A percentile compares a stretch with the other conserved stretches of the same genome.
These are phyloP conservation scores for Aegle marmelos DNA, from an alignment of 345 rosid genomes.

Conservation along the genomic window DNA sequence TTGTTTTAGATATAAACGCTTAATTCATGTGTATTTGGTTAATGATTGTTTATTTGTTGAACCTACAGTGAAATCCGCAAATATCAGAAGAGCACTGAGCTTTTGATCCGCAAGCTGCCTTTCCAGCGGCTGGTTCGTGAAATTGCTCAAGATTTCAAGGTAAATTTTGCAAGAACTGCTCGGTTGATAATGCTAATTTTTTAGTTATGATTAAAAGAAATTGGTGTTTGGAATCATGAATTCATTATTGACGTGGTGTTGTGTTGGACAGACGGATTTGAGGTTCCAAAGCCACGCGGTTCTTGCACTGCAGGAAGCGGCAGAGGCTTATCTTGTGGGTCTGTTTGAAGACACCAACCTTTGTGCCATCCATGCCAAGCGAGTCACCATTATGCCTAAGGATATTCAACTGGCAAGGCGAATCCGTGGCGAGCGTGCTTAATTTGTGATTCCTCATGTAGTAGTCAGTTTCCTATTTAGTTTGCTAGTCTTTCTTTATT, in stretches of 20 bases:
- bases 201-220: no score
- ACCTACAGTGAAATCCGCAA: conserved; percentile 51
- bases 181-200: background rate
- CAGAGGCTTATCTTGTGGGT: conserved; percentile 70
- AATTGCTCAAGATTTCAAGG: conserved; percentile 70
- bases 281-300: conserved; percentile 82
- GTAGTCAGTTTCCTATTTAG: background rate
- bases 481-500: background rate
- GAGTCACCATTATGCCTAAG: conserved; percentile 74
- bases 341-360: conserved; percentile 69
- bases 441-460: background rate
- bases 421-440: conserved; percentile 76
- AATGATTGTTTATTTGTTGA: background rate
- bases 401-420: conserved; percentile 65
- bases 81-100: conserved; percentile 67
- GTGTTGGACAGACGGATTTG: conserved; percentile 43
- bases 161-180: background rate
- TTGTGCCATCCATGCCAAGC: conserved; percentile 66
- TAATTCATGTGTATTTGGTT: background rate
- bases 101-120: conserved; percentile 67
- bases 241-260: background rate
- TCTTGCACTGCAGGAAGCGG: conserved; percentile 71
- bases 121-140: conserved; percentile 77
- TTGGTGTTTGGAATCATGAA: background rate
- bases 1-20: no score